Conservation (phyloP, 2,329 filamentous ascomycete species). For the Tricladium varicosporioides region DNA sequence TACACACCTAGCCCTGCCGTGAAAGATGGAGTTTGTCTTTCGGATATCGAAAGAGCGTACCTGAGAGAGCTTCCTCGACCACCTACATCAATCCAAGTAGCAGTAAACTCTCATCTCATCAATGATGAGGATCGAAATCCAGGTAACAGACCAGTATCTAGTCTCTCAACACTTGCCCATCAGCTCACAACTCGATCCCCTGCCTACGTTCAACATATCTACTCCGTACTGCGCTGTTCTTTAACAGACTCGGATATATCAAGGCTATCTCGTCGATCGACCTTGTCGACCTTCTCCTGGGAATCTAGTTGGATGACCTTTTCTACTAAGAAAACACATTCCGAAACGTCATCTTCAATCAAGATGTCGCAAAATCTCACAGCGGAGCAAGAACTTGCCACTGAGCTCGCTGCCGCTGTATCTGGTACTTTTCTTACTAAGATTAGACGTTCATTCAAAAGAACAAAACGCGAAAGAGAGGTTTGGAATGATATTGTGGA, state of each 20-base stretch:
- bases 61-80: background rate
- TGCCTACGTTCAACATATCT: background rate
- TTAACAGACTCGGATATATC: background rate
- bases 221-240: background rate
- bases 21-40: background rate
- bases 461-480: background rate
- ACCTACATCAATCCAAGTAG: background rate
- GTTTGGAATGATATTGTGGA: conserved; percentile 9
- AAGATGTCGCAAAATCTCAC: background rate
- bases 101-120: background rate
- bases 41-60: background rate
- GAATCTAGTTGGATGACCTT: background rate
- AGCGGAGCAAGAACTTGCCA: background rate
- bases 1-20: background rate
- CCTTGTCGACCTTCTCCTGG: background rate
- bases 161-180: background rate
- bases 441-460: background rate
- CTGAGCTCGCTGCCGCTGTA: background rate
- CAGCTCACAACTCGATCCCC: background rate
- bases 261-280: no score
- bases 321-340: background rate
- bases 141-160: background rate
- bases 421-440: background rate
- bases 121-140: background rate
- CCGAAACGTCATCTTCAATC: background rate